Evolutionary conservation across 768 basidiomycete genomes (phyloP), one percentile per base, ranked within the genome.

Genomic region (Scleroderma bovista): DNA sequence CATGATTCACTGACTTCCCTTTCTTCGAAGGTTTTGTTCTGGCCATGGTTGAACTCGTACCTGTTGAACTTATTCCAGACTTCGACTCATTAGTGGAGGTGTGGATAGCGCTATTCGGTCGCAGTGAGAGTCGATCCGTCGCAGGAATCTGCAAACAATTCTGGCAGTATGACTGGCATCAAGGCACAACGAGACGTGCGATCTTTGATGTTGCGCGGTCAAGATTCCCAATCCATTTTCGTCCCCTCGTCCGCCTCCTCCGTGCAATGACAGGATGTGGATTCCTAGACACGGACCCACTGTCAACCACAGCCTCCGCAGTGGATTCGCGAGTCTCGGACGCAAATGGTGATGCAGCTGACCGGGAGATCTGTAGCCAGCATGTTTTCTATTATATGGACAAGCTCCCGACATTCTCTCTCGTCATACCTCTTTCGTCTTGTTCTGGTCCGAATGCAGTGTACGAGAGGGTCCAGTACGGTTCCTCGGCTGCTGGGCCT

Each of bases 181-280:
- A 76, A 33, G 80, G 80, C 42, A 74, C 77, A 3, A 70, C 83
- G 17, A 86, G 92, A 26, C 79, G 86, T 23, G 86, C 88, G 32
- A 78, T 94, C 44, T 78, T 97, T 48, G 91, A 93, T 52, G 82
- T 91, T 20, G 81, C 87, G 7, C 78, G 87, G 3, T 79, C 86
- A 9, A 80, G 89, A 2, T 97, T 93, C 67, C 93, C 93, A 2
- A 77, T 90, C 26, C 83, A 91, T 48, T 75, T 86, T 53, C 73
- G 75, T 22, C 80, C 84, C 0, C 77, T 94, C 19, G 63, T 88
- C 36, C 77, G 79, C 17, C 75, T 95, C 7, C 75, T 93, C 1
- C 80, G 88, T 8, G 75, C 90, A 2, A 81, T 94, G 77, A 84
- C 83, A 5, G 86, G 83, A 6, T 73, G 78, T 1, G 88, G 88